Evolutionary conservation across 345 rosid genomes (phyloP).

Genomic region (Hibiscus syriacus): DNA sequence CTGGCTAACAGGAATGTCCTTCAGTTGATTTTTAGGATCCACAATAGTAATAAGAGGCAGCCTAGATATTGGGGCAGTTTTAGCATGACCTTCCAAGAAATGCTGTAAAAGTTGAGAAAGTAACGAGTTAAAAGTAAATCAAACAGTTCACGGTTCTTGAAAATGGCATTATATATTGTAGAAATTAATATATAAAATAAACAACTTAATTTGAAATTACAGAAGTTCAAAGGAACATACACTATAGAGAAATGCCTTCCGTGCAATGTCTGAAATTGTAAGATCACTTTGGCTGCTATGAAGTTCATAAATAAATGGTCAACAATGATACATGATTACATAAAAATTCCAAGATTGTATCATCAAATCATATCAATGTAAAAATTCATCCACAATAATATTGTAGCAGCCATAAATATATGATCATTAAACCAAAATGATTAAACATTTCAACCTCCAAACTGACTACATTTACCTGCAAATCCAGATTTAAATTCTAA

Average conservation of each 20-base stretch:
- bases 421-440: neutral
- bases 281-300: slow-evolving; percentile 69
- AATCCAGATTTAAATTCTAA: slow-evolving; percentile 1
- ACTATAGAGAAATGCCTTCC: slow-evolving; percentile 95
- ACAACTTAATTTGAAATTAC: neutral
- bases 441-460: slow-evolving; percentile 6
- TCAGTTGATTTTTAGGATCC: slow-evolving; percentile 69
- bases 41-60: slow-evolving; percentile 73
- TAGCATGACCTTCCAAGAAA: slow-evolving; percentile 98
- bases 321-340: neutral
- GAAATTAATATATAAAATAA: neutral
- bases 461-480: neutral
- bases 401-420: neutral
- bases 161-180: neutral
- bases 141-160: neutral
- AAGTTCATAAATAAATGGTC: slow-evolving; percentile 14
- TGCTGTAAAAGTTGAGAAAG: slow-evolving; percentile 46
- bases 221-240: slow-evolving; percentile 38
- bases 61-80: slow-evolving; percentile 83
- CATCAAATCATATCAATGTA: neutral
- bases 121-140: slow-evolving; percentile 7
- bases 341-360: neutral
- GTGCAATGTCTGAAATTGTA: slow-evolving; percentile 85
- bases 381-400: neutral
- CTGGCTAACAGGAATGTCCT: slow-evolving; percentile 87